Percentiles rank a stretch among this genome's conserved stretches.
Conservation (phyloP, 1,284 basidiomycete species). For the Leucoagaricus sp. region DNA sequence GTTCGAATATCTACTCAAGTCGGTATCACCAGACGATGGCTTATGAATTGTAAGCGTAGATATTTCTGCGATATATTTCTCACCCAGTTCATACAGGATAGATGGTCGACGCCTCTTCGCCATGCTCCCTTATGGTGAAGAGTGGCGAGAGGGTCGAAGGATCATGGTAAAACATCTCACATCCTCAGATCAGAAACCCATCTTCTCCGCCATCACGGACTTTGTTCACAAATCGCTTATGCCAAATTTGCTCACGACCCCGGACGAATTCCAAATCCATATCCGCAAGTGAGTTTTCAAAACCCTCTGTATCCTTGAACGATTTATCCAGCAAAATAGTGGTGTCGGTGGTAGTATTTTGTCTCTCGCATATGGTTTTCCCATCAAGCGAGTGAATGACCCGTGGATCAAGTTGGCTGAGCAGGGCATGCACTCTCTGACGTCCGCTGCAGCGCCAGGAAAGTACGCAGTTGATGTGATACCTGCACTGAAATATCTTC, state of each 20-base stretch:
- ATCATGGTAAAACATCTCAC: conserved; percentile 10
- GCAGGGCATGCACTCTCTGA: background rate
- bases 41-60: background rate
- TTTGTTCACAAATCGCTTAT: conserved; percentile 4
- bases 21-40: conserved; percentile 5
- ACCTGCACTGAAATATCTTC: conserved; percentile 12
- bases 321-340: background rate
- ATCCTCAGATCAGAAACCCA: background rate
- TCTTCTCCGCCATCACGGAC: background rate
- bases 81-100: background rate
- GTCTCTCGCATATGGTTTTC: conserved; percentile 5
- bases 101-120: conserved; percentile 9
- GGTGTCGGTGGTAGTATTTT: conserved; percentile 6
- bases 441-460: conserved; percentile 2
- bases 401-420: conserved; percentile 3
- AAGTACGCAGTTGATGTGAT: conserved; percentile 12
- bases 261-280: conserved; percentile 1
- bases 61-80: background rate
- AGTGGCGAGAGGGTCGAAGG: conserved; percentile 12
- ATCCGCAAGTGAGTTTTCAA: background rate
- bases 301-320: background rate
- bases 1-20: conserved; percentile 6
- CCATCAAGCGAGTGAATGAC: conserved; percentile 1
- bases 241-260: background rate
- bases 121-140: conserved; percentile 5